phyloP scores from a whole-genome alignment of 306 rosid genomes.

The Clitoria ternatea region DNA sequence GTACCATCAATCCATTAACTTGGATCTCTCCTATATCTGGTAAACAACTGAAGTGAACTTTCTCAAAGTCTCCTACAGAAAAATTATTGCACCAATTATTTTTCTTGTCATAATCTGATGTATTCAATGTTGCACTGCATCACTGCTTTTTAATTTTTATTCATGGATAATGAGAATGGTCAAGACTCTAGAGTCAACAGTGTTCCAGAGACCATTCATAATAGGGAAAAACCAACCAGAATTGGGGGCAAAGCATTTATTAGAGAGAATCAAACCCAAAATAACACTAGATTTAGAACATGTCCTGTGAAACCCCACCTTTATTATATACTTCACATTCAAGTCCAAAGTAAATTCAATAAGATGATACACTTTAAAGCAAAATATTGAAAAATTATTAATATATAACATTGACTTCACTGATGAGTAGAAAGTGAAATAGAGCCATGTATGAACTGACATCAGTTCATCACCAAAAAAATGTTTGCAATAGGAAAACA shows the following conservation, averaged over 20 bases:
- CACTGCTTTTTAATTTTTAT: background rate
- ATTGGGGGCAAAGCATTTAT: background rate
- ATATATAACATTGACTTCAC: background rate
- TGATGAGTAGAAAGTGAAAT: background rate
- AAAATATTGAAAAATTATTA: background rate
- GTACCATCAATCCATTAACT: slow-evolving; percentile 64
- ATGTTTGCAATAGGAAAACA: background rate
- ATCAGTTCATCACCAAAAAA: background rate
- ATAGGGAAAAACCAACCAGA: slow-evolving; percentile 1
- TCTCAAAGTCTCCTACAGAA: slow-evolving; percentile 65
- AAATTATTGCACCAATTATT: background rate
- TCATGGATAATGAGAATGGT: background rate
- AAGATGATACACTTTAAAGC: background rate
- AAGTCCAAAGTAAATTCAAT: background rate
- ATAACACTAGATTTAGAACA: background rate
- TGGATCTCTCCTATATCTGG: slow-evolving; percentile 61
- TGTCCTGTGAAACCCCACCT: background rate
- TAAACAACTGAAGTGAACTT: slow-evolving; percentile 53
- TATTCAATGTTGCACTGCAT: background rate
- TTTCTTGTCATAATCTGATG: background rate
- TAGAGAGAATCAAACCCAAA: background rate
- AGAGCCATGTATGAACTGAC: background rate
- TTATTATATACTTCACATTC: background rate
- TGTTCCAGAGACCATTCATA: background rate
- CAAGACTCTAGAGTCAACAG: background rate